These are phyloP conservation scores for Nemania bipapillata DNA, from an alignment of 2,329 filamentous ascomycete species.

Conservation along the genomic window DNA sequence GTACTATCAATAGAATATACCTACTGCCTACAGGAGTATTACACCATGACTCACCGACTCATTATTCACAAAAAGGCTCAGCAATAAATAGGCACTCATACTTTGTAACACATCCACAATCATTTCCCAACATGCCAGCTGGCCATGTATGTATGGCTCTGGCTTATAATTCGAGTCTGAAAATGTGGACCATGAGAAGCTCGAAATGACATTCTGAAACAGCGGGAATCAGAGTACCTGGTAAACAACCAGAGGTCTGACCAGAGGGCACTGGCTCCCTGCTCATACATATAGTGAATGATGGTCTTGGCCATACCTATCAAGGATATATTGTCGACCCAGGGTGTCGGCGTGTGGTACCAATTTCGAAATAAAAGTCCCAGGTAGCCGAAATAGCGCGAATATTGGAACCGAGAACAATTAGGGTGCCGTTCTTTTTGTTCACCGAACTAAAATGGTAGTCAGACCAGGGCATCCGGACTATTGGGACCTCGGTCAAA, in stretches of 20 bases:
- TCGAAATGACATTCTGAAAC: slow-evolving; percentile 11
- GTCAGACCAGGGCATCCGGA: slow-evolving; percentile 24
- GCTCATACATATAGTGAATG: background rate
- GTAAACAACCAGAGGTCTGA: background rate
- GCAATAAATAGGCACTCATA: slow-evolving; percentile 2
- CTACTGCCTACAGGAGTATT: background rate
- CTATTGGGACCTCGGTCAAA: slow-evolving; percentile 6
- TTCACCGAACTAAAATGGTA: slow-evolving; percentile 2
- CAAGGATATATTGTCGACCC: background rate
- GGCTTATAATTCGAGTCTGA: background rate
- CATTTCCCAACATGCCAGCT: slow-evolving; percentile 8
- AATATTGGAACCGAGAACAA: slow-evolving; percentile 9
- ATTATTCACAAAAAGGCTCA: background rate
- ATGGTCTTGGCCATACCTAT: slow-evolving; percentile 10
- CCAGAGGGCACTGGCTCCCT: too few species aligned
- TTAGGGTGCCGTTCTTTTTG: slow-evolving; percentile 19
- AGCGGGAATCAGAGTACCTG: background rate
- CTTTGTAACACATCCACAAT: background rate
- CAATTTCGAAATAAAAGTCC: background rate
- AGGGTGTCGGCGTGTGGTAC: background rate
- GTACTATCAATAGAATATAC: background rate
- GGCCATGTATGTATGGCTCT: background rate
- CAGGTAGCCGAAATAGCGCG: background rate
- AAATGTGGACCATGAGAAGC: slow-evolving; percentile 1
- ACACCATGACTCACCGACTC: slow-evolving; percentile 3